A percentile compares a stretch with the other conserved stretches of the same genome.
Evolutionary conservation across 2,329 filamentous ascomycete genomes (phyloP).

Genomic region (Monosporascus sp.): DNA sequence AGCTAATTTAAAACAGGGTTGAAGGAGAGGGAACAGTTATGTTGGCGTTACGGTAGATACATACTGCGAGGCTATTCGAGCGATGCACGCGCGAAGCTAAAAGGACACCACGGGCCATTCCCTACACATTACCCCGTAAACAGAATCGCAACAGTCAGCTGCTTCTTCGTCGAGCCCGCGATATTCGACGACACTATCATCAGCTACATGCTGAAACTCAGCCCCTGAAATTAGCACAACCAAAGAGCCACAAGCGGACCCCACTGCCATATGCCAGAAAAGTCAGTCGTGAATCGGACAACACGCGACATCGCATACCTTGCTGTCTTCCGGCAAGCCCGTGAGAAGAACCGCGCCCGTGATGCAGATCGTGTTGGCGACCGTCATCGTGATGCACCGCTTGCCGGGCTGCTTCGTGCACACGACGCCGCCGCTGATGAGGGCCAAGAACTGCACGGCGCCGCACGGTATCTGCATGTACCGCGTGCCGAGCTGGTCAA

Average conservation of each 20-base stretch:
- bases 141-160: conserved; percentile 23
- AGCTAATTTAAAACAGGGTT: too few relatives aligned
- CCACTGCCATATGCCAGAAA: conserved; percentile 31
- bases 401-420: conserved; percentile 48
- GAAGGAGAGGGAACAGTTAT: too few relatives aligned
- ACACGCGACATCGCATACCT: conserved; percentile 20
- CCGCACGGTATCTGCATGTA: conserved; percentile 58
- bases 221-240: conserved; percentile 35
- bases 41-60: background rate
- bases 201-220: conserved; percentile 27
- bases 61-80: background rate
- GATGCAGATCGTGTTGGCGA: conserved; percentile 51
- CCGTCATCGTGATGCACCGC: conserved; percentile 50
- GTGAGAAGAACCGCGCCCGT: conserved; percentile 47
- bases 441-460: conserved; percentile 49
- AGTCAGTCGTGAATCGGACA: background rate
- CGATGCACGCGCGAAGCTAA: background rate
- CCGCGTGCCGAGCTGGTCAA: conserved; percentile 46
- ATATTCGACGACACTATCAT: conserved; percentile 29
- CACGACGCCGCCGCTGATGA: conserved; percentile 45
- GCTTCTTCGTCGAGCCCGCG: conserved; percentile 29
- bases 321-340: conserved; percentile 42
- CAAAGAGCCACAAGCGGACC: conserved; percentile 51
- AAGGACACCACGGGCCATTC: conserved; percentile 7
- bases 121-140: conserved; percentile 28